A percentile compares a stretch with the other conserved stretches of the same genome.
phyloP scores from a whole-genome alignment of 108 stramenopile genomes.

The Stephanodiscus triporus region DNA sequence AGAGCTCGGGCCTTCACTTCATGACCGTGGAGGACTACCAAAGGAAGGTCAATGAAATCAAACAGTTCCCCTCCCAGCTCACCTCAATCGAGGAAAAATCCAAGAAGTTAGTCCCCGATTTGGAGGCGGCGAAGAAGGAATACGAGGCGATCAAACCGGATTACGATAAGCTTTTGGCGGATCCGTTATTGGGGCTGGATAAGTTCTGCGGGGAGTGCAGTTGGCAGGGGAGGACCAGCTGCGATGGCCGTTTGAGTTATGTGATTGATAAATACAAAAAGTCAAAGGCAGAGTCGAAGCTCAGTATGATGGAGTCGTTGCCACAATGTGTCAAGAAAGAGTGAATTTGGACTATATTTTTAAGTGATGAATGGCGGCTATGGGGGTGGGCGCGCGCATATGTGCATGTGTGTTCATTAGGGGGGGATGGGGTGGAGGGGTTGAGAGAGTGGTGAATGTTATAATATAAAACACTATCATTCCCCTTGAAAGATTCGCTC shows the following conservation, averaged over 20 bases:
- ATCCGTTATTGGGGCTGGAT: constrained; percentile 37
- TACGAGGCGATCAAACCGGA: constrained; percentile 48
- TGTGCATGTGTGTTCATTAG: too few relatives aligned
- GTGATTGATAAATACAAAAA: constrained; percentile 21
- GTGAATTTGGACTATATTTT: background rate
- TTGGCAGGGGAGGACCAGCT: constrained; percentile 21
- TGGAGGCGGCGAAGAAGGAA: constrained; percentile 46
- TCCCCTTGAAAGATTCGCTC: too few relatives aligned
- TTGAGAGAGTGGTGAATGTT: too few relatives aligned
- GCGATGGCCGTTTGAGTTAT: constrained; percentile 27
- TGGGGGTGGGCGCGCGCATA: too few relatives aligned
- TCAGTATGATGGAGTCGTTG: constrained; percentile 18
- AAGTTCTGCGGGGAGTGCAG: constrained; percentile 23
- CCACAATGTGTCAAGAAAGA: constrained; percentile 20
- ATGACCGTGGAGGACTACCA: constrained; percentile 56
- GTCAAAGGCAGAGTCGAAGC: background rate
- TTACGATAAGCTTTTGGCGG: constrained; percentile 43
- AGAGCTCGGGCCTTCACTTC: constrained; percentile 50
- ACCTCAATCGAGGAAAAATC: constrained; percentile 39
- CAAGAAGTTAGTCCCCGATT: constrained; percentile 36
- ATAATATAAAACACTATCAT: too few relatives aligned
- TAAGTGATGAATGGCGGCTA: too few relatives aligned
- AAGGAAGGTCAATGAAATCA: constrained; percentile 17
- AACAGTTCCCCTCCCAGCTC: constrained; percentile 22
- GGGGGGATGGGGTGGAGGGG: too few relatives aligned